These are phyloP conservation scores for Vitis hybrid DNA, from an alignment of 177 flowering plant species.

Conservation along the genomic window DNA sequence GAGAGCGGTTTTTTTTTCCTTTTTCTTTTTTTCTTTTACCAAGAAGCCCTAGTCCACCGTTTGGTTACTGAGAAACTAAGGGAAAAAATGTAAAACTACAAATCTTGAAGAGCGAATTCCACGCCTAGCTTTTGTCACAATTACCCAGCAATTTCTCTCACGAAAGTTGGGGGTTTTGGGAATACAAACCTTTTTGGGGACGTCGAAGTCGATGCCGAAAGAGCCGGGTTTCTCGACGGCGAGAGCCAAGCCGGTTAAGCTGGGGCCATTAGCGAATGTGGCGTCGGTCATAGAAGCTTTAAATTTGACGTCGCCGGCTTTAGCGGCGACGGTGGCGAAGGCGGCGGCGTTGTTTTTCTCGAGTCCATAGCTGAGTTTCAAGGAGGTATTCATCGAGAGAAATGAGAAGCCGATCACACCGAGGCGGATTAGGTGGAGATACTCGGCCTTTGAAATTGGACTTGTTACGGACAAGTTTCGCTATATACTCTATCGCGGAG, in stretches of 20 bases:
- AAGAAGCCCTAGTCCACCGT: no score
- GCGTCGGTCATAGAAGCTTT: constrained; percentile 86
- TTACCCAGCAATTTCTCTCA: no score
- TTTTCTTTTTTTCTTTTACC: no score
- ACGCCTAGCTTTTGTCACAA: no score
- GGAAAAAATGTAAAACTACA: no score
- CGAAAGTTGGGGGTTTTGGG: not conserved
- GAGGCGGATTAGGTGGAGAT: not conserved
- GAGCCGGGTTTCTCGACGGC: constrained; percentile 85
- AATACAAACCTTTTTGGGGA: constrained; percentile 65
- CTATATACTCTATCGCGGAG: no score
- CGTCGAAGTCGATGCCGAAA: constrained; percentile 78
- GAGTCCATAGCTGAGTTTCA: constrained; percentile 53
- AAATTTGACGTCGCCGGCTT: constrained; percentile 76
- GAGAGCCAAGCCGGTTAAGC: constrained; percentile 65
- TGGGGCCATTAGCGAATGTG: constrained; percentile 70
- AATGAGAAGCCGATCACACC: not conserved
- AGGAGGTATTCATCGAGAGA: constrained; percentile 64
- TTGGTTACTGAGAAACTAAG: no score
- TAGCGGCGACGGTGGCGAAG: constrained; percentile 40
- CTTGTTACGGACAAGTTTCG: no score
- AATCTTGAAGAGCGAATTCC: no score
- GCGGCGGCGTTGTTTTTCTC: constrained; percentile 60
- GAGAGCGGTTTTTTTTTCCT: no score
- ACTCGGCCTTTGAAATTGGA: not conserved